These are phyloP conservation scores for Coemansia guatemalensis DNA, from an alignment of 192 early-diverging fungal species.

Conservation along the genomic window DNA sequence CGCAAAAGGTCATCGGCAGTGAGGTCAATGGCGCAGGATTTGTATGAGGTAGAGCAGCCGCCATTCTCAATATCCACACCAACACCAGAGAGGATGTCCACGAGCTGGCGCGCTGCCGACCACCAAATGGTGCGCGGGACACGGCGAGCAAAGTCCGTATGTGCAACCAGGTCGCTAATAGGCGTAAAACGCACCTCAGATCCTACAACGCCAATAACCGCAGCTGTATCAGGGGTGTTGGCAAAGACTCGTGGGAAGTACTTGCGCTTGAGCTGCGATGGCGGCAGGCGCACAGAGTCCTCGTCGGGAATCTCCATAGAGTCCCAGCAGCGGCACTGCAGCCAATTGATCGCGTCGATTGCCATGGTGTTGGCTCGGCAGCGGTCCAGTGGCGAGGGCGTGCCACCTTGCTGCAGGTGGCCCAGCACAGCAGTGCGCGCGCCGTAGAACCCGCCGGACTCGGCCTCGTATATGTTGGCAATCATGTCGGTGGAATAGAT, in stretches of 20 bases:
- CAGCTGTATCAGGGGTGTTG: constrained; percentile 58
- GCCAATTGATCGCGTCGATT: constrained; percentile 79
- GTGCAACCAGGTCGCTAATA: constrained; percentile 60
- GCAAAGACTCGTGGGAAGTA: constrained; percentile 63
- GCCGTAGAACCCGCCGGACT: constrained; percentile 87
- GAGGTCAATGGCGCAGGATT: constrained; percentile 51
- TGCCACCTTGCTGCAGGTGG: constrained; percentile 93
- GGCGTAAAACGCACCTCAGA: constrained; percentile 73
- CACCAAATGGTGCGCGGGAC: constrained; percentile 74
- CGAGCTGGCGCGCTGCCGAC: constrained; percentile 58
- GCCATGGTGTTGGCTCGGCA: constrained; percentile 89
- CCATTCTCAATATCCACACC: constrained; percentile 53
- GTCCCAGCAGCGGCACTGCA: constrained; percentile 64
- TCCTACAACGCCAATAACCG: constrained; percentile 82
- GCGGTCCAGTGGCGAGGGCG: constrained; percentile 92
- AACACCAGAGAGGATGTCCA: constrained; percentile 63
- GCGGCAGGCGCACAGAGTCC: constrained; percentile 34
- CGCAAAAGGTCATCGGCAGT: constrained; percentile 54
- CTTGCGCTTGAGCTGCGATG: constrained; percentile 47
- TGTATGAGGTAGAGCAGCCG: constrained; percentile 42
- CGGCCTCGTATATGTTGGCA: constrained; percentile 79
- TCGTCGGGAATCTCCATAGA: constrained; percentile 49
- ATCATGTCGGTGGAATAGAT: constrained; percentile 92
- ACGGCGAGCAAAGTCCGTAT: constrained; percentile 81
- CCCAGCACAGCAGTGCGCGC: constrained; percentile 88